Base-by-base conservation (phyloP, 108 stramenopile species). In the Pseudonitzschia pungens region DNA sequence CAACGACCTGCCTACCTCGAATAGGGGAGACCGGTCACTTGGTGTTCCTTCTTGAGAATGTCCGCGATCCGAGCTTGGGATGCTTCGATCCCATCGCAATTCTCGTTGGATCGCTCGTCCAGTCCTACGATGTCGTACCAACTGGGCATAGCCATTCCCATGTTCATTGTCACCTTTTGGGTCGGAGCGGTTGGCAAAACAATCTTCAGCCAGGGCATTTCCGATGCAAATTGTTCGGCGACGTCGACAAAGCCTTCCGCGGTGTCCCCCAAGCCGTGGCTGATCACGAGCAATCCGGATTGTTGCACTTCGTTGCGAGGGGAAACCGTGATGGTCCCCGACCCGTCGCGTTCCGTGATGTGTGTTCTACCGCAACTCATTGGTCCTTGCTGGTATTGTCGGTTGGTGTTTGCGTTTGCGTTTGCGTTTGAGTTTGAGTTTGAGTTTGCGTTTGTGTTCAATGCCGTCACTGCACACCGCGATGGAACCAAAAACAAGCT, bases 41-140 rank as follows among this genome's bases (percentile, higher is more conserved):
- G 84, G 56, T 92, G 82, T 58, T 98, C 95, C 33, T 83, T 65
- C 60, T 83, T 53, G 20, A 97, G 44, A 45, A 97, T 81, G 1
- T 51, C 31, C 40, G 67, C 57, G 28, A 97, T 78, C 0, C 71
- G 59, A 31, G 65, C 68, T 50, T 72, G 76, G 1, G 84, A 86
- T 45, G 86, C 89, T 11, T 88, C 85, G 50, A 98, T 92, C 0
- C 98, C 96, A 0, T 83, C 66, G 72, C 94, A 97, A 6, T 82
- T 71, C 76, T 98, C 96, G 59, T 93, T 95, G 64, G 93, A 75
- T 0, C 95, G 82, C 79, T 92, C 94, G 64, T 93, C 92, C 12
- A 96, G 80, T 33, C 92, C 89, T 1, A 76, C 76, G 45, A 98
- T 96, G 72, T 98, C 96, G 72, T 95, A 97, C 97, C 97, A 98